A percentile compares a stretch with the other conserved stretches of the same genome.
phyloP scores from a whole-genome alignment of 441 rosid genomes.

The Melastoma candidum region DNA sequence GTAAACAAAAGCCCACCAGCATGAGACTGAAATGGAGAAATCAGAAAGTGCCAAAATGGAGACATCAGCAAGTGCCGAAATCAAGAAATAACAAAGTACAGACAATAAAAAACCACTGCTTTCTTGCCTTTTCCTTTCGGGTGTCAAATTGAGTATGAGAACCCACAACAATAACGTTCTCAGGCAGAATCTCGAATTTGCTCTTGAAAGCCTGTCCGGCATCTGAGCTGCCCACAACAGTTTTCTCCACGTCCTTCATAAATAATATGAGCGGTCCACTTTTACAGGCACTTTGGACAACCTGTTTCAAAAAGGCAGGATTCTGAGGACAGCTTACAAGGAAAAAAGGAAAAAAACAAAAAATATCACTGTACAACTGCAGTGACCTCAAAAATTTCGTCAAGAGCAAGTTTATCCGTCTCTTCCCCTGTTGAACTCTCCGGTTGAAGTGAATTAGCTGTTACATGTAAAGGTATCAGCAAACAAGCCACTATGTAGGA shows the following conservation, averaged over 20 bases:
- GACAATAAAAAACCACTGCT: no score
- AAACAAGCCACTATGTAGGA: conserved; percentile 3
- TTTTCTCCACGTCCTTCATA: conserved; percentile 89
- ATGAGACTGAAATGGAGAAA: conserved; percentile 56
- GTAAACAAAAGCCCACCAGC: conserved; percentile 95
- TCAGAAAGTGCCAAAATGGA: no score
- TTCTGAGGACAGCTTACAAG: conserved; percentile 10
- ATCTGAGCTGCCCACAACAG: conserved; percentile 72
- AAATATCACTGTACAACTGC: conserved; percentile 9
- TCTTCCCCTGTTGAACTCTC: conserved; percentile 84
- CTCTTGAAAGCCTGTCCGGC: conserved; percentile 50
- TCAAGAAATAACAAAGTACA: conserved; percentile 3
- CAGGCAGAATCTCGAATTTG: conserved; percentile 79
- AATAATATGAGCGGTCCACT: conserved; percentile 65
- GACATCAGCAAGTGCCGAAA: no score
- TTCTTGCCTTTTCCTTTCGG: conserved; percentile 86
- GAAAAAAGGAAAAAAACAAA: conserved; percentile 5
- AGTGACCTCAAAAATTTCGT: conserved; percentile 83
- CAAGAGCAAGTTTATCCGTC: conserved; percentile 66
- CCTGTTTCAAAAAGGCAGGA: conserved; percentile 38
- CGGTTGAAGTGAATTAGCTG: conserved; percentile 79
- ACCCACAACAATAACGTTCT: conserved; percentile 67
- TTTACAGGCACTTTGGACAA: conserved; percentile 62
- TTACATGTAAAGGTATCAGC: conserved; percentile 7
- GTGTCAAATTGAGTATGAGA: conserved; percentile 85